These are phyloP conservation scores for Pichia sp. DNA, from an alignment of 1,139 yeast genomes.

Conservation along the genomic window DNA sequence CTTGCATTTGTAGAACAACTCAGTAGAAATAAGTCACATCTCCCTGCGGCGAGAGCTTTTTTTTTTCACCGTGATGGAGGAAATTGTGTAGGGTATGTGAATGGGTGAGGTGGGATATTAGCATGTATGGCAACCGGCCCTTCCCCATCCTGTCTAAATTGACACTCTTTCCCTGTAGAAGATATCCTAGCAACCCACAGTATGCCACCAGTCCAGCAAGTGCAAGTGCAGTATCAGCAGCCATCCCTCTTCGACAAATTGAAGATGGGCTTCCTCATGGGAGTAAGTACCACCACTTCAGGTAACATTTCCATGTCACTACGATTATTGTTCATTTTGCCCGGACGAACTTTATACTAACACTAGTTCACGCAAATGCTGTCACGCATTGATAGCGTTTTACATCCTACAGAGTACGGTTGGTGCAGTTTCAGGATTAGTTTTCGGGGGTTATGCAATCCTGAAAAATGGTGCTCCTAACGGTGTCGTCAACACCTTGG, in stretches of 20 bases:
- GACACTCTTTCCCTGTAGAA: no score
- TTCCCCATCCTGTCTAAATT: no score
- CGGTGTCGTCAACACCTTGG: constrained; percentile 93
- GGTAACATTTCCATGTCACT: background rate
- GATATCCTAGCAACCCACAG: background rate
- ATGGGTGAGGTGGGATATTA: background rate
- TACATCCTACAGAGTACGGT: constrained; percentile 53
- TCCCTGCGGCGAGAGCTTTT: background rate
- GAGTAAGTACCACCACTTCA: constrained; percentile 31
- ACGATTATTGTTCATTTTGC: no score
- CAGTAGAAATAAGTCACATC: background rate
- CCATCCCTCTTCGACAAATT: constrained; percentile 92
- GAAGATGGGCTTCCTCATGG: constrained; percentile 98
- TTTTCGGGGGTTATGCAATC: constrained; percentile 91
- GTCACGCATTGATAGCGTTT: background rate
- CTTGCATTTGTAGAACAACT: background rate
- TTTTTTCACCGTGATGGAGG: background rate
- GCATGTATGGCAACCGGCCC: no score
- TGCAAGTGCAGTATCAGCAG: constrained; percentile 62
- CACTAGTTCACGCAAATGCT: background rate
- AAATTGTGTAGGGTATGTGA: background rate
- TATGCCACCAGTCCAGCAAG: constrained; percentile 83
- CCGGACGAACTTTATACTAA: background rate
- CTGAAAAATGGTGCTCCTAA: constrained; percentile 97
- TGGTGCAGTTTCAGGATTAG: constrained; percentile 92